Base-by-base conservation (phyloP, 805 yeast genomes). In the Babjeviella inositovora region DNA sequence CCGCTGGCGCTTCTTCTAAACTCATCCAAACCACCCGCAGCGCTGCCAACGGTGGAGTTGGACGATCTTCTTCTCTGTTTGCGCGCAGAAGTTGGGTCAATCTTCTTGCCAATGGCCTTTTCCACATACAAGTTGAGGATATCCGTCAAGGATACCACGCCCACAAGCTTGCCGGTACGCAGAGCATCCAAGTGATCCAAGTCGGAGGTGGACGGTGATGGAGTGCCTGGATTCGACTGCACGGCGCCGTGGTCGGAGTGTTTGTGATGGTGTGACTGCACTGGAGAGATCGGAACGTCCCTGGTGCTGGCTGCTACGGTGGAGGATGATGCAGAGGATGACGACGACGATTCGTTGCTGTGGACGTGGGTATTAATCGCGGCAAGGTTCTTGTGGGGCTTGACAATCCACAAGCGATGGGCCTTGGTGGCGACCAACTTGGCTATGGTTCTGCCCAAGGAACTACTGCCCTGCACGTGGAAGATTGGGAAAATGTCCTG, bases 401-500 rank as follows among this genome's bases (percentile, higher is more conserved):
- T 77, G 11, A 76, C 85, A 22, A 79, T 70, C 90, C 90, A 77
- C 26, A 79, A 51, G 44, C 98, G 64, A 50, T 87, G 98, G 3
- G 94, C 69, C 45, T 75, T 74, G 2, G 98, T 87, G 5, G 98
- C 97, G 8, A 87, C 97, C 35, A 87, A 57, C 45, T 90, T 87
- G 16, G 97, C 97, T 39, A 90, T 64, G 6, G 92, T 82, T 45
- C 94, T 66, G 16, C 82, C 93, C 23, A 90, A 58, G 0, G 90
- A 72, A 7, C 92, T 70, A 19, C 64, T 62, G 30, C 70, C 67
- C 31, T 80, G 74, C 13, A 87, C 95, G 45, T 87, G 93, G 62
- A 87, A 87, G 19, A 90, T 87, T 10, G 98, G 98, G 59, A 76
- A 87, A 19, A 92, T 82, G 53, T 87, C 98, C 47, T 85, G 84